Evolutionary conservation across 768 basidiomycete species (phyloP).

Genomic region (Pleurotus cornucopiae): DNA sequence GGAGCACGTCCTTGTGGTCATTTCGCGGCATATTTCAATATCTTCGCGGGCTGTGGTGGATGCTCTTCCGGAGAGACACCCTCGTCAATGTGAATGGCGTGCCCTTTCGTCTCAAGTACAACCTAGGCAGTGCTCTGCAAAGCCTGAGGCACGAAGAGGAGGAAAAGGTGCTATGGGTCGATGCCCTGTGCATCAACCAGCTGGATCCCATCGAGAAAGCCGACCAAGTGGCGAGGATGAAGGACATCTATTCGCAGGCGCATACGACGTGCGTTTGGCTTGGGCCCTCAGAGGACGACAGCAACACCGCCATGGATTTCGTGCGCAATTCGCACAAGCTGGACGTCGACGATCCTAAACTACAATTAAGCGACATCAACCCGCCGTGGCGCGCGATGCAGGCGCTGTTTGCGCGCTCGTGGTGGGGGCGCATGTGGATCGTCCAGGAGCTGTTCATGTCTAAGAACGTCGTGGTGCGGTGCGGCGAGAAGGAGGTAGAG

Average conservation of each 20-base stretch:
- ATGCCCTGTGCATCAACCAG: slow-evolving; percentile 2
- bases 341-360: background rate
- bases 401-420: slow-evolving; percentile 2
- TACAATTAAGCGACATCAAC: background rate
- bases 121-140: background rate
- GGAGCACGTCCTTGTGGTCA: background rate
- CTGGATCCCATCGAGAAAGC: background rate
- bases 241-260: slow-evolving; percentile 2
- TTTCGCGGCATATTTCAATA: background rate
- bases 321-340: background rate
- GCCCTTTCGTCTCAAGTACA: background rate
- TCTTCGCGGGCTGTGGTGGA: background rate
- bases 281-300: background rate
- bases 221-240: background rate
- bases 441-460: slow-evolving; percentile 3
- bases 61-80: background rate
- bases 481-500: background rate
- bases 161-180: background rate
- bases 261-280: background rate
- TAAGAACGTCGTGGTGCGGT: background rate
- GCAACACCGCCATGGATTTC: background rate
- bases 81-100: background rate
- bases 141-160: background rate
- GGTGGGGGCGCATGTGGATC: slow-evolving; percentile 4
- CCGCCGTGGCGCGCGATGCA: background rate